These are phyloP conservation scores for Cenchrus purpureus DNA, from an alignment of 176 grass and related monocot species.

Conservation along the genomic window DNA sequence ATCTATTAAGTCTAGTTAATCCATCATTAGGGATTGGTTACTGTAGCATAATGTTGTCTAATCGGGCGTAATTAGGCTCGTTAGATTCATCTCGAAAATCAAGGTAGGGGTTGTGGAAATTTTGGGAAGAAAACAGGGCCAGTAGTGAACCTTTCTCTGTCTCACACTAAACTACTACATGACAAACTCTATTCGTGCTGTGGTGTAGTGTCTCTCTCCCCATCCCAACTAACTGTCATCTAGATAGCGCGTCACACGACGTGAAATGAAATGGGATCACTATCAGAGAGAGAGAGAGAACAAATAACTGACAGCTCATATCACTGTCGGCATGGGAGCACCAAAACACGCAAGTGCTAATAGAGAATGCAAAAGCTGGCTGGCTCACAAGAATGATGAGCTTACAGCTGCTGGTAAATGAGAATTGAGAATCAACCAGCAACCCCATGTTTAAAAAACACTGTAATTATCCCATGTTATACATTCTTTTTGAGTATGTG, in stretches of 20 bases:
- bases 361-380: too few relatives aligned
- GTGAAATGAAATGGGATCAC: not conserved
- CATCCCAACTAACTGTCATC: not conserved
- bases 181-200: not conserved
- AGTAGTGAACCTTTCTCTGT: not conserved
- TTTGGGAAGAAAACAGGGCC: too few relatives aligned
- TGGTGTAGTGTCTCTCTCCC: not conserved
- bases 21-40: too few relatives aligned
- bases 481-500: too few relatives aligned
- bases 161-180: not conserved
- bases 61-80: too few relatives aligned
- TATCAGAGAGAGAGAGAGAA: not conserved
- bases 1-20: too few relatives aligned
- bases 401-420: not conserved
- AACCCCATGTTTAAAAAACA: not conserved
- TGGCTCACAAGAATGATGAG: not conserved
- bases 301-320: not conserved
- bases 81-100: too few relatives aligned
- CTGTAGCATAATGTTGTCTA: too few relatives aligned
- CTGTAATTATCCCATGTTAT: too few relatives aligned
- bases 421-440: not conserved
- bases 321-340: not conserved
- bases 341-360: not conserved
- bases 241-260: not conserved
- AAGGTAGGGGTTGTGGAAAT: too few relatives aligned